phyloP scores from a whole-genome alignment of 2,329 filamentous ascomycete genomes.

The Talaromyces sp. region DNA sequence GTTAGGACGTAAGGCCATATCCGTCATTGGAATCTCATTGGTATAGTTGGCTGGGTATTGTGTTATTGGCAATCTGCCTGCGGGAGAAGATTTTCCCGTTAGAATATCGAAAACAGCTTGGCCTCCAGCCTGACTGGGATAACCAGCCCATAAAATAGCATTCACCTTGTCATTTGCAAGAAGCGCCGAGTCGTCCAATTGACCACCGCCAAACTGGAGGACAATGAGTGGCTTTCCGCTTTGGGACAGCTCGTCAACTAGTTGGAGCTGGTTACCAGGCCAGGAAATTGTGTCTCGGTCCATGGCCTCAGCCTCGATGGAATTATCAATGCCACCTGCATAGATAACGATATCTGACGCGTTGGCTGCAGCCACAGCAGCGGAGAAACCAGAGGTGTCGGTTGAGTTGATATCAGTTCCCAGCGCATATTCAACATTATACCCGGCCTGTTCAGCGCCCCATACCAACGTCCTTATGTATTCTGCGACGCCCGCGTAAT shows the following conservation, averaged over 20 bases:
- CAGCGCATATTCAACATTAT: slow-evolving; percentile 42
- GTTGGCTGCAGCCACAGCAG: slow-evolving; percentile 28
- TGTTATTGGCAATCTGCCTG: slow-evolving; percentile 35
- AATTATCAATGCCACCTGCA: slow-evolving; percentile 32
- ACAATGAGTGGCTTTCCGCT: slow-evolving; percentile 34
- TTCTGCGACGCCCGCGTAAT: slow-evolving; percentile 53
- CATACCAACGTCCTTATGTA: slow-evolving; percentile 32
- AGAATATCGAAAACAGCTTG: slow-evolving; percentile 37
- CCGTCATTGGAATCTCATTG: slow-evolving; percentile 33
- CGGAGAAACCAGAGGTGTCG: slow-evolving; percentile 26
- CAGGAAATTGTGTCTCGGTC: slow-evolving; percentile 36
- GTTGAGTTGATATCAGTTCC: slow-evolving; percentile 22
- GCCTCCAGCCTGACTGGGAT: slow-evolving; percentile 39
- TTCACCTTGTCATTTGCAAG: slow-evolving; percentile 32
- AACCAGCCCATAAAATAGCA: slow-evolving; percentile 38
- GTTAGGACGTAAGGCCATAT: slow-evolving; percentile 34
- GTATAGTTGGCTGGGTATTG: slow-evolving; percentile 41
- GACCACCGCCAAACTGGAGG: slow-evolving; percentile 35
- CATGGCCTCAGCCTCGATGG: slow-evolving; percentile 31
- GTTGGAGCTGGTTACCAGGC: slow-evolving; percentile 33
- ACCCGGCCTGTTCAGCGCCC: slow-evolving; percentile 44
- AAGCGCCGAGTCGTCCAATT: slow-evolving; percentile 35
- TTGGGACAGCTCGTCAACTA: slow-evolving; percentile 30
- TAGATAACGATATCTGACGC: slow-evolving; percentile 31
- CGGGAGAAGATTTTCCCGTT: slow-evolving; percentile 32